These are phyloP conservation scores for Lasiodiplodia sp. DNA, from an alignment of 2,329 filamentous ascomycete species.

Conservation along the genomic window DNA sequence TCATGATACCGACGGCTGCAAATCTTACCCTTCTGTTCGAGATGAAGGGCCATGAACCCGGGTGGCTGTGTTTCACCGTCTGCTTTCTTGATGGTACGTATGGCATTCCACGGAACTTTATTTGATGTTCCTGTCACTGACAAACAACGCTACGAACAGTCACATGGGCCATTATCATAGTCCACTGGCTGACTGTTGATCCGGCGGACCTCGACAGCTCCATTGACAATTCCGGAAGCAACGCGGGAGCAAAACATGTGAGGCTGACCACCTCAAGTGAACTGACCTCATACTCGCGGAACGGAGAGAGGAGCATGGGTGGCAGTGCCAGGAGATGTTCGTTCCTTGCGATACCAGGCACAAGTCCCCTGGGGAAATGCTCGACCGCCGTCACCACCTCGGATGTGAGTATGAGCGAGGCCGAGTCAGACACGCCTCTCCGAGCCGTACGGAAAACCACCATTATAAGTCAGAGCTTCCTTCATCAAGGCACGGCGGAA, in stretches of 20 bases:
- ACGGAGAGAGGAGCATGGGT: background rate
- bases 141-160: conserved; percentile 34
- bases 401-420: background rate
- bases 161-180: conserved; percentile 43
- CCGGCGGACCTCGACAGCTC: conserved; percentile 39
- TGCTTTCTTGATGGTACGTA: conserved; percentile 51
- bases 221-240: conserved; percentile 44
- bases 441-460: background rate
- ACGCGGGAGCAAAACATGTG: background rate
- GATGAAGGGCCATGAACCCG: conserved; percentile 45
- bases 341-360: background rate
- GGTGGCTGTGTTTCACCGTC: conserved; percentile 51
- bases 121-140: background rate
- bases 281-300: no score
- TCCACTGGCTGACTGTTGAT: conserved; percentile 53
- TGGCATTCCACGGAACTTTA: background rate
- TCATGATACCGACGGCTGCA: conserved; percentile 48
- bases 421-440: background rate
- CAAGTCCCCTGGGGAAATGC: background rate
- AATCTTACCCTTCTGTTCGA: conserved; percentile 46
- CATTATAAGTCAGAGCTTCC: background rate
- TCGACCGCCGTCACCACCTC: background rate
- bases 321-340: background rate
- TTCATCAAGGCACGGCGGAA: no score
- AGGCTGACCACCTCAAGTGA: background rate